Base-by-base conservation (phyloP, 257 asterid genomes). In the Nicotiana benthamiana region DNA sequence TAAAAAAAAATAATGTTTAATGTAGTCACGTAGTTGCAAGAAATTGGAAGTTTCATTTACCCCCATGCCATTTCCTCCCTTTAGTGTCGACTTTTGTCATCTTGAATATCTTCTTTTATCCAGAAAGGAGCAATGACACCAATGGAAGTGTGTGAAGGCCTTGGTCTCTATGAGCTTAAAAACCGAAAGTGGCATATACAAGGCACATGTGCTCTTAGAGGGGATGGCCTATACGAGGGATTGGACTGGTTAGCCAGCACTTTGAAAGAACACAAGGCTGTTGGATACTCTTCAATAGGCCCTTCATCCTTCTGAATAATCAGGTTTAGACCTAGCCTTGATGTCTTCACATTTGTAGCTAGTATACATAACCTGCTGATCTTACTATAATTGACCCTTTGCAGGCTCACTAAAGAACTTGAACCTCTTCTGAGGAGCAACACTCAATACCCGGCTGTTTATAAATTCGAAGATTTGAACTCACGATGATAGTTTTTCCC, bases 121-220 rank as follows among this genome's bases (percentile, higher is more conserved):
- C 89, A 95, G 98, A 93, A 87, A 91, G 98, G 99, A 77, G 99
- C 99, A 61, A 95, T 95, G 98, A 84, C 93, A 53, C 93, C 99
- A 11, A 86, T 86, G 91, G 98, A 95, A 86, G 98, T 95, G 70
- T 95, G 97, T 68, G 97, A 95, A 72, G 98, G 98, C 46, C 86
- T 95, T 79, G 99, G 98, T 20, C 93, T 95, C 1, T 87, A 87
- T 77, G 99, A 93, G 81, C 97, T 95, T 22, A 93, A 89, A 88
- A 85, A 92, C 83, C 86, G 98, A 81, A 93, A 92, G 83, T 95
- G 99, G 99, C 98, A 95, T 84, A 90, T 93, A 88, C 99, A 95
- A 83, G 99, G 99, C 54, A 89, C 97, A 17, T 90, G 97, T 79
- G 99, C 99, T 57, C 90, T 93, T 65, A 92, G 82, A 89, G 99